Conservation (phyloP, 78 protist species). For the Dictyostelium firmibasis region DNA sequence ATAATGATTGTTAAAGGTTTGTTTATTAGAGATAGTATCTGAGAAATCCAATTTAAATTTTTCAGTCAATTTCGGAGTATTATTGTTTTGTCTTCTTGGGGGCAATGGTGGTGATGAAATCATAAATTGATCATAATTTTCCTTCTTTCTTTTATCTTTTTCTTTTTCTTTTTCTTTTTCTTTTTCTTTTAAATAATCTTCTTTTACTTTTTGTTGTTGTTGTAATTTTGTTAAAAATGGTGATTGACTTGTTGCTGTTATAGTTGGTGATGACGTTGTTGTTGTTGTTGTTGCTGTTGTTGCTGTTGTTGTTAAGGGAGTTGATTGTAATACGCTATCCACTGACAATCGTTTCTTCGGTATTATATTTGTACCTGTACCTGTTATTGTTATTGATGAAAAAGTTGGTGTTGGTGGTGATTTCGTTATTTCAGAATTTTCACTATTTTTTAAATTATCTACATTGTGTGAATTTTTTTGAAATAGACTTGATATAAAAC, state of each 20-base stretch:
- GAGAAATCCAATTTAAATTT: conserved; percentile 7
- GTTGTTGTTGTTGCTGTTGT: neutral
- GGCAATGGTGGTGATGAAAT: neutral
- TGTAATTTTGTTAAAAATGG: neutral
- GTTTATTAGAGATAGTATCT: neutral
- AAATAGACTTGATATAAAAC: neutral
- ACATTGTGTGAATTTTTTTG: neutral
- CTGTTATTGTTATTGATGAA: neutral
- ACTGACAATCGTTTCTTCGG: neutral
- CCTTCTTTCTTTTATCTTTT: neutral
- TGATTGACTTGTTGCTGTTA: neutral
- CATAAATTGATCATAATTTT: neutral
- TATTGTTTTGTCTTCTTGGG: neutral
- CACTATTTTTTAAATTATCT: neutral
- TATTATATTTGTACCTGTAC: neutral
- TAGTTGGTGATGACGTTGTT: neutral
- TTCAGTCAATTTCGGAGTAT: neutral
- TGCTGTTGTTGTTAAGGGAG: neutral
- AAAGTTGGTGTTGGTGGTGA: neutral
- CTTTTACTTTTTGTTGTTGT: neutral
- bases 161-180: neutral
- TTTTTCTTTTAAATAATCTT: neutral
- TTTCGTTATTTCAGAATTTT: neutral
- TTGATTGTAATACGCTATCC: neutral
- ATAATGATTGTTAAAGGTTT: neutral